A percentile compares a stretch with the other conserved stretches of the same genome.
Conservation (phyloP, 805 yeast genomes). For the Zygoascus flipseniorum region DNA sequence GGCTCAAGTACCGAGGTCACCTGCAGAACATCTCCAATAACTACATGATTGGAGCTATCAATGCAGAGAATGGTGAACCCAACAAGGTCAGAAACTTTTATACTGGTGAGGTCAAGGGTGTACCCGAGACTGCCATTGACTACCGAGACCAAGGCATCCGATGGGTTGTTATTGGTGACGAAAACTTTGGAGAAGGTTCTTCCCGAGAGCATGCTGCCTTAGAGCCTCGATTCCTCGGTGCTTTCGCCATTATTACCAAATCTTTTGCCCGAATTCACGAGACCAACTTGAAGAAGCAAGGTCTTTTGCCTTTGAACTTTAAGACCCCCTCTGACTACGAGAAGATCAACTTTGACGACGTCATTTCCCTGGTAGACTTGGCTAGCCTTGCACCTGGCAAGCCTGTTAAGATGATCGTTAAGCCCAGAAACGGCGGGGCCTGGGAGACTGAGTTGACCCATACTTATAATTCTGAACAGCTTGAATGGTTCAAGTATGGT, state of each 20-base stretch:
- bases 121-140: constrained; percentile 83
- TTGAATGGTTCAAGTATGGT: constrained; percentile 98
- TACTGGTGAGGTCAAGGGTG: constrained; percentile 89
- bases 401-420: constrained; percentile 66
- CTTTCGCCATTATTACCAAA: constrained; percentile 93
- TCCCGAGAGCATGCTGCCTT: constrained; percentile 99
- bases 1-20: constrained; percentile 99
- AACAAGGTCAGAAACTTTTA: constrained; percentile 81
- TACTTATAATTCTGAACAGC: constrained; percentile 94
- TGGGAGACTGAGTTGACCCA: constrained; percentile 92
- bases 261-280: constrained; percentile 98
- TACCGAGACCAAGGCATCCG: constrained; percentile 15
- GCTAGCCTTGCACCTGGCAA: constrained; percentile 86
- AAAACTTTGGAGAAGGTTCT: constrained; percentile 99
- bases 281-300: constrained; percentile 99
- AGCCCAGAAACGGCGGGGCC: constrained; percentile 61
- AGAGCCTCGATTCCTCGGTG: constrained; percentile 99
- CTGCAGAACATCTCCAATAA: constrained; percentile 96
- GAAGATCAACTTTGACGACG: constrained; percentile 84
- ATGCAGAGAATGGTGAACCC: constrained; percentile 91
- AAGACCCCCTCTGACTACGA: constrained; percentile 84
- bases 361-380: constrained; percentile 78
- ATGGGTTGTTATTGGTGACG: constrained; percentile 57
- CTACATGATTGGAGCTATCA: constrained; percentile 99
- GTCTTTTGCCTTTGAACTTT: constrained; percentile 94